Base-by-base conservation (phyloP, 1,284 basidiomycete genomes). In the Fomes fomentarius region DNA sequence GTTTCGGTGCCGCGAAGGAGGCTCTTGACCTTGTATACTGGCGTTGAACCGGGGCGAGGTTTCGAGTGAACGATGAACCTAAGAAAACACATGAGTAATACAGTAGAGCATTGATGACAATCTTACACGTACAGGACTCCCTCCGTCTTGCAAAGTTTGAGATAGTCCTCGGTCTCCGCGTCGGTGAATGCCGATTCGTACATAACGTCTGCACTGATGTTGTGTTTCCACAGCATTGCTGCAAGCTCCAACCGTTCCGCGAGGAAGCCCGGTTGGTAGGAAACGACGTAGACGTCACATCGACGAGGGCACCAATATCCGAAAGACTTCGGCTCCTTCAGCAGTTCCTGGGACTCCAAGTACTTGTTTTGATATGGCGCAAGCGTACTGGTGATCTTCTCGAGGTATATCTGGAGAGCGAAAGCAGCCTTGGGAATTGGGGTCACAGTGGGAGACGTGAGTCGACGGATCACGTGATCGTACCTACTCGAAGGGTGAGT, bases 161-260 rank as follows among this genome's bases (percentile, higher is more conserved):
- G 69, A 60, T 87, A 78, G 52, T 80, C 83, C 69, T 89, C 87
- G 56, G 82, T 77, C 49, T 87, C 84, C 6, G 73, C 69, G 55
- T 85, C 83, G 2, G 75, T 73, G 38, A 92, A 68, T 10, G 82
- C 85, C 5, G 80, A 79, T 57, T 93, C 91, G 64, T 94, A 94
- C 84, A 94, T 93, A 56, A 95, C 73, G 71, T 95, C 93, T 0
- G 92, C 88, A 58, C 90, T 90, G 66, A 95, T 93, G 47, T 83
- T 83, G 63, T 91, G 79, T 58, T 85, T 79, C 93, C 93, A 95
- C 22, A 95, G 74, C 57, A 88, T 80, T 2, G 88, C 76, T 8
- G 85, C 88, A 14, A 94, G 79, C 64, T 94, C 90, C 19, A 94
- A 78, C 26, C 93, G 80, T 46, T 92, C 89, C 56, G 85, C 80